Conservation (phyloP, 1,139 yeast species). For the Blastobotrys proliferans region DNA sequence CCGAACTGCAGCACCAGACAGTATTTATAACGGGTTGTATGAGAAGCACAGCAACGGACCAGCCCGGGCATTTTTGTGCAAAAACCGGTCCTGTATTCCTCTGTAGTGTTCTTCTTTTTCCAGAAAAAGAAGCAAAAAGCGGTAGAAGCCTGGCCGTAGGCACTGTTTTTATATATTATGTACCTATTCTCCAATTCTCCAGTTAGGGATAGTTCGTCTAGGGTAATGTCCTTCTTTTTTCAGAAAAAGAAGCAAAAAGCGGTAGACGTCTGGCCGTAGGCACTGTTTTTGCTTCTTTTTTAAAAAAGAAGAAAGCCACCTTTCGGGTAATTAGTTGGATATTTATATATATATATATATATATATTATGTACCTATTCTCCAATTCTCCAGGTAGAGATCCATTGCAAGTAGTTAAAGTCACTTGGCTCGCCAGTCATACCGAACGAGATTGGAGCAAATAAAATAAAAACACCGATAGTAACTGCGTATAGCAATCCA, state of each 20-base stretch:
- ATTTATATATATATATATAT: constrained; percentile 1
- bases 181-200: constrained; percentile 45
- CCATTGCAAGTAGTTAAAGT: constrained; percentile 72
- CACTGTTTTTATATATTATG: background rate
- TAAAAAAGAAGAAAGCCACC: too few relatives aligned
- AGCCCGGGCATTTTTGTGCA: constrained; percentile 22
- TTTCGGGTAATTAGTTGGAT: too few relatives aligned
- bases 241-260: too few relatives aligned
- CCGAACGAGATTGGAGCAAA: constrained; percentile 84
- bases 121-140: too few relatives aligned
- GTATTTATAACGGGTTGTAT: constrained; percentile 24
- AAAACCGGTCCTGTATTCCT: constrained; percentile 20
- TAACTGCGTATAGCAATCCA: constrained; percentile 47
- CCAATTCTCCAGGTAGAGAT: constrained; percentile 64
- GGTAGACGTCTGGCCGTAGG: too few relatives aligned
- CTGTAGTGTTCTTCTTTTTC: constrained; percentile 4
- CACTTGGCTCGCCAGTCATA: constrained; percentile 72
- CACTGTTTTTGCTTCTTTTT: too few relatives aligned
- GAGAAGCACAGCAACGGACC: constrained; percentile 21
- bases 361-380: background rate
- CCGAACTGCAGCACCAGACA: constrained; percentile 13
- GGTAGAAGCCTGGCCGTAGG: too few relatives aligned
- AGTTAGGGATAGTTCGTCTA: constrained; percentile 63
- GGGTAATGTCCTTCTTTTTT: too few relatives aligned
- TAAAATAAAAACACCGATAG: constrained; percentile 64